A percentile compares a stretch with the other conserved stretches of the same genome.
Evolutionary conservation across 148 eudicot species (phyloP).

Genomic region (Cornus suecica): DNA sequence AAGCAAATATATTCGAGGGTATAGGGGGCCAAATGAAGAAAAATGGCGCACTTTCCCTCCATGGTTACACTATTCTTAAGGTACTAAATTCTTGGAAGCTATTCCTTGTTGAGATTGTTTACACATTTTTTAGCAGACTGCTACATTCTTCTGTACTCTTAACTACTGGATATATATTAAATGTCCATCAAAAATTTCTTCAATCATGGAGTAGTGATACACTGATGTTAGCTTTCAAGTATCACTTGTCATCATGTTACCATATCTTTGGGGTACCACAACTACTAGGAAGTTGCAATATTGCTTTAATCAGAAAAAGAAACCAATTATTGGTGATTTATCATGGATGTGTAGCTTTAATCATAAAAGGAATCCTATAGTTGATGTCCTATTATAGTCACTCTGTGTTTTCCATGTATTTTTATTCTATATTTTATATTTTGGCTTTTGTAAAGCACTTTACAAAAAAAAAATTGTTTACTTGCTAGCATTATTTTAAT

Average conservation of each 20-base stretch:
- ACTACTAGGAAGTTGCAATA: background rate
- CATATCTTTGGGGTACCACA: background rate
- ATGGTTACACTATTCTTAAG: background rate
- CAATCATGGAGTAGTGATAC: background rate
- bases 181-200: background rate
- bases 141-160: background rate
- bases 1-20: too few species aligned
- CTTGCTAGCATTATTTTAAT: too few species aligned
- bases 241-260: background rate
- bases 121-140: background rate
- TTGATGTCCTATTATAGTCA: background rate
- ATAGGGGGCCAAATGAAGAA: background rate
- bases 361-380: background rate
- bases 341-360: too few species aligned
- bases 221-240: background rate
- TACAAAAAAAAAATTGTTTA: too few species aligned
- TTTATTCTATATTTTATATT: background rate
- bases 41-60: background rate
- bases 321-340: too few species aligned
- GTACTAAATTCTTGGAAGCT: slow-evolving; percentile 6
- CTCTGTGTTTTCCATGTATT: background rate
- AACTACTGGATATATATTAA: too few species aligned
- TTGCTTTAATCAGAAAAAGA: background rate
- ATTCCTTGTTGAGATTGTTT: background rate
- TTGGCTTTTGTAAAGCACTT: background rate